Conservation (phyloP, 2,329 filamentous ascomycete species). For the Xylariales sp. region DNA sequence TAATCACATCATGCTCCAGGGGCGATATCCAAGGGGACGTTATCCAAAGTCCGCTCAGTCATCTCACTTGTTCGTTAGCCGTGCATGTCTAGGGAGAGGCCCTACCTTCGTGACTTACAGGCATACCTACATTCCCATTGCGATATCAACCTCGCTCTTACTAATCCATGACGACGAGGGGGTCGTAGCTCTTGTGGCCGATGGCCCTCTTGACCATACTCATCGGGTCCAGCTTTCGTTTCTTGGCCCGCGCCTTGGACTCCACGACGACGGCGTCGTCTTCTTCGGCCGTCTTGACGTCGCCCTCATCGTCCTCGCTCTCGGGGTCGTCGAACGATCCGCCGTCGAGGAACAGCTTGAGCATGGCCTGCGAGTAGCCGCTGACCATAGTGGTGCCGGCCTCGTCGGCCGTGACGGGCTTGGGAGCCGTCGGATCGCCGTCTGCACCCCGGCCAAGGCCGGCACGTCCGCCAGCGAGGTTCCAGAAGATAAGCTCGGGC, state of each 20-base stretch:
- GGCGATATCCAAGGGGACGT: neutral
- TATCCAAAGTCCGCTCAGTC: neutral
- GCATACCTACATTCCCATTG: neutral
- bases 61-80: neutral
- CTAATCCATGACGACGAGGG: constrained; percentile 67
- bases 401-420: constrained; percentile 61
- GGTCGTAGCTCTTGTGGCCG: constrained; percentile 64
- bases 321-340: constrained; percentile 58
- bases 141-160: neutral
- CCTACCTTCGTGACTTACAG: neutral
- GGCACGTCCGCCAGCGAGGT: constrained; percentile 59
- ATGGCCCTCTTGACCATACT: constrained; percentile 62
- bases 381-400: constrained; percentile 62
- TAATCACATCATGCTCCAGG: neutral
- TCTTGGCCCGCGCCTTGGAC: constrained; percentile 49
- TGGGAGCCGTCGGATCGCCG: constrained; percentile 54
- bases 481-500: constrained; percentile 71
- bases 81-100: neutral
- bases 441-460: constrained; percentile 30
- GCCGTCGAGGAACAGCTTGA: constrained; percentile 67
- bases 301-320: constrained; percentile 51
- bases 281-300: constrained; percentile 51
- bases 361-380: constrained; percentile 67
- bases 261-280: constrained; percentile 54
- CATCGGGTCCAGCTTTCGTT: constrained; percentile 58